Evolutionary conservation across 306 rosid genomes (phyloP).

Genomic region (Ochetophila trinervis): DNA sequence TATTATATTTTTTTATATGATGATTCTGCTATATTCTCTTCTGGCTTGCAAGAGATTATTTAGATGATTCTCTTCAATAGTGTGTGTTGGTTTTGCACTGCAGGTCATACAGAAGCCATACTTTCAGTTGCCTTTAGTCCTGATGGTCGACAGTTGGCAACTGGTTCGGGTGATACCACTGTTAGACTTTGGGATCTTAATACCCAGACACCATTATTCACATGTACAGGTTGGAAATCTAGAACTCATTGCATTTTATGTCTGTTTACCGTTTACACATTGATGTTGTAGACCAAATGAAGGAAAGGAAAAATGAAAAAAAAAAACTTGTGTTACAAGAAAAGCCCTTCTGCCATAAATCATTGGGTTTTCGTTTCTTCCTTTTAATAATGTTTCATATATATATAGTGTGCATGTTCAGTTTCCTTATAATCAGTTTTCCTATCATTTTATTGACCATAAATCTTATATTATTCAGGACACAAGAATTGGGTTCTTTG

Average conservation of each 20-base stretch:
- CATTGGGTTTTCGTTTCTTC: no score
- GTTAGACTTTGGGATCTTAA: slow-evolving; percentile 87
- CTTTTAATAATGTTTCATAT: background rate
- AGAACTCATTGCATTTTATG: slow-evolving; percentile 20
- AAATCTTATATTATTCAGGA: slow-evolving; percentile 43
- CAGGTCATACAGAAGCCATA: slow-evolving; percentile 91
- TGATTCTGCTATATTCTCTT: background rate
- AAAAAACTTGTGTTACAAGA: background rate
- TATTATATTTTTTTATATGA: background rate
- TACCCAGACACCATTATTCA: slow-evolving; percentile 83
- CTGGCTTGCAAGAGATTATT: background rate
- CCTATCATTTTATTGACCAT: slow-evolving; percentile 10
- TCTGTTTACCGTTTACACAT: slow-evolving; percentile 3
- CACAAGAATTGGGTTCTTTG: slow-evolving; percentile 94
- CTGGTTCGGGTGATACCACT: slow-evolving; percentile 95
- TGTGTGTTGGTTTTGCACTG: slow-evolving; percentile 12
- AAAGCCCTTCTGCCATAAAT: background rate
- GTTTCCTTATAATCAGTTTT: background rate
- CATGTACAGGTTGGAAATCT: slow-evolving; percentile 72
- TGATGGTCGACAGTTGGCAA: slow-evolving; percentile 83
- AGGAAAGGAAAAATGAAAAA: background rate
- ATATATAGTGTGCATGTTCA: background rate
- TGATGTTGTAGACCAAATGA: slow-evolving; percentile 1
- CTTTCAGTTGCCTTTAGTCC: slow-evolving; percentile 88
- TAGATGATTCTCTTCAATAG: background rate